These are phyloP conservation scores for Phialocephala subalpina DNA, from an alignment of 2,329 filamentous ascomycete species.

Conservation along the genomic window DNA sequence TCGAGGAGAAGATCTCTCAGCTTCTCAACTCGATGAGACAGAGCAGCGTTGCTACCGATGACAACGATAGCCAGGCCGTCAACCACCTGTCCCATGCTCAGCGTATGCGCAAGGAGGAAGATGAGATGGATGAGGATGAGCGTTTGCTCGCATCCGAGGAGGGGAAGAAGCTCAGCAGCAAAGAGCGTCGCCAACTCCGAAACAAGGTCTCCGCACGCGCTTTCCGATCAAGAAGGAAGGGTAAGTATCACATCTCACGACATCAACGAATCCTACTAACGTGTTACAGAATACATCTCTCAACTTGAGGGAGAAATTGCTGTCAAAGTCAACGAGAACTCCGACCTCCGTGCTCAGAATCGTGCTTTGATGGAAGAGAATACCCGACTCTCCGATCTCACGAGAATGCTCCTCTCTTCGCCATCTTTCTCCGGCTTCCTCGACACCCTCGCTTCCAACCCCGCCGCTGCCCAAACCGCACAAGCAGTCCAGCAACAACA, in stretches of 20 bases:
- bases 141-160: conserved; percentile 93
- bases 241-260: conserved; percentile 59
- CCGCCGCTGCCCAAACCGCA: conserved; percentile 50
- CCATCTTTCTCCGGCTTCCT: conserved; percentile 86
- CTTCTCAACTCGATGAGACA: conserved; percentile 89
- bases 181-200: conserved; percentile 93
- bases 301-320: conserved; percentile 93
- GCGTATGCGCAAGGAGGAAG: conserved; percentile 88
- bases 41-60: conserved; percentile 64
- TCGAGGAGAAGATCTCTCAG: conserved; percentile 94
- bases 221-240: conserved; percentile 97
- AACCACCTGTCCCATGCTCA: conserved; percentile 68
- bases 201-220: conserved; percentile 99
- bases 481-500: conserved; percentile 43
- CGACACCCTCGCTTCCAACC: conserved; percentile 71
- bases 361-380: conserved; percentile 85
- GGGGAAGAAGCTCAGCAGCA: conserved; percentile 98
- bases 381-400: conserved; percentile 77
- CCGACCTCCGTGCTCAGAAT: conserved; percentile 83
- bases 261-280: conserved; percentile 55
- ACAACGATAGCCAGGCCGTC: conserved; percentile 52
- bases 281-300: conserved; percentile 85
- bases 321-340: conserved; percentile 82
- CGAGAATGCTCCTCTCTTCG: conserved; percentile 82
- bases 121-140: conserved; percentile 99